phyloP scores from a whole-genome alignment of 305 asterid species.

The Lippia alba region DNA sequence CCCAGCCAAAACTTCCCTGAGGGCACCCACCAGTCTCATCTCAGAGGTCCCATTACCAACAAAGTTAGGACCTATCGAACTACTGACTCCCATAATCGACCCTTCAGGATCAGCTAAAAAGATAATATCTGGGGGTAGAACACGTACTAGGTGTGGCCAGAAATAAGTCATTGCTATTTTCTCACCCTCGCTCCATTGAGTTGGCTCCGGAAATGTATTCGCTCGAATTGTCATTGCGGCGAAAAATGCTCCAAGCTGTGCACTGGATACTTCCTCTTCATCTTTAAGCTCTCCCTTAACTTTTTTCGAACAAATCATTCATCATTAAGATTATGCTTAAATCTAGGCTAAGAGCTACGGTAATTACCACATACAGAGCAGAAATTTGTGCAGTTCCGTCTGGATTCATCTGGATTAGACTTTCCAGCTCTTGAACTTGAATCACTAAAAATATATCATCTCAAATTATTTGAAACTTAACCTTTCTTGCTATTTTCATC shows the following conservation, averaged over 20 bases:
- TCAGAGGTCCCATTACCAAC: constrained; percentile 79
- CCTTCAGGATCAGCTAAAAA: constrained; percentile 97
- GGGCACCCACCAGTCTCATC: constrained; percentile 97
- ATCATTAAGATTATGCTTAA: constrained; percentile 20
- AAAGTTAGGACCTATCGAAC: constrained; percentile 79
- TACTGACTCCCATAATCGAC: constrained; percentile 77
- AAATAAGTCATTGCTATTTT: constrained; percentile 77
- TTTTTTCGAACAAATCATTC: constrained; percentile 38
- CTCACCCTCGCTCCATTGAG: constrained; percentile 99
- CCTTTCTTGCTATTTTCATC: constrained; percentile 10
- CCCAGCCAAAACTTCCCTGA: constrained; percentile 94
- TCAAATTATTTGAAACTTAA: constrained; percentile 13
- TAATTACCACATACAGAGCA: neutral
- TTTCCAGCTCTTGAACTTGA: neutral
- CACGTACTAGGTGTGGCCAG: constrained; percentile 84
- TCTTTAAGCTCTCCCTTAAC: constrained; percentile 83
- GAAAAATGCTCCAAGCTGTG: constrained; percentile 95
- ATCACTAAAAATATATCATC: neutral
- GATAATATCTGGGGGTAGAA: constrained; percentile 73
- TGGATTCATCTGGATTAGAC: constrained; percentile 6
- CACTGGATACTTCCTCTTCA: constrained; percentile 79
- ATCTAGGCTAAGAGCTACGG: neutral
- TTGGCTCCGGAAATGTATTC: constrained; percentile 85
- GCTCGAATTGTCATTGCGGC: constrained; percentile 98
- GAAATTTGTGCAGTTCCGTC: constrained; percentile 1